Evolutionary conservation across 768 basidiomycete species (phyloP).

Genomic region (Trametes maxima): DNA sequence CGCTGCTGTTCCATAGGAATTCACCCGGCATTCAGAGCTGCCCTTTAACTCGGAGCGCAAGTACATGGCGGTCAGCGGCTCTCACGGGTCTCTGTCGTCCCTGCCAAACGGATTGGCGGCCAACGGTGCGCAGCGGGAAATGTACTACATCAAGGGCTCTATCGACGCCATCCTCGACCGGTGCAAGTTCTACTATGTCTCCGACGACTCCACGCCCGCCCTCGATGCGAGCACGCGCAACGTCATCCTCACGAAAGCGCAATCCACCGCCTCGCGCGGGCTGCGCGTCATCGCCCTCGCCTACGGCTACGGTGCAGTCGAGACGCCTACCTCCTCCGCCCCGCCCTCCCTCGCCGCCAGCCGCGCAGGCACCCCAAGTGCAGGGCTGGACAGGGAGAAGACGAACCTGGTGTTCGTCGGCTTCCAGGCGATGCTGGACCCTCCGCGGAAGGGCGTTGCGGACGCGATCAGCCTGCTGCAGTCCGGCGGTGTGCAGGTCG

Average conservation of each 20-base stretch:
- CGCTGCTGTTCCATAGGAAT: too few relatives aligned
- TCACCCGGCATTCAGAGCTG: slow-evolving; percentile 73
- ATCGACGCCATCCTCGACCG: slow-evolving; percentile 85
- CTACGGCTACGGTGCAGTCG: slow-evolving; percentile 71
- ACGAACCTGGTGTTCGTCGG: slow-evolving; percentile 83
- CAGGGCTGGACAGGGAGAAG: slow-evolving; percentile 39
- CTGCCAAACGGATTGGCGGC: slow-evolving; percentile 27
- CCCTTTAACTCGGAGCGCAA: slow-evolving; percentile 95
- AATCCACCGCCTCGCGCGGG: slow-evolving; percentile 70
- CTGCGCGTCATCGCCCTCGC: slow-evolving; percentile 92
- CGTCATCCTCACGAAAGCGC: slow-evolving; percentile 72
- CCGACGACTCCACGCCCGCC: slow-evolving; percentile 82
- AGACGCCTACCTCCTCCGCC: slow-evolving; percentile 30
- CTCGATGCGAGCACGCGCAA: slow-evolving; percentile 70
- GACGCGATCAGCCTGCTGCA: slow-evolving; percentile 84
- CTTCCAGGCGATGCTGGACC: slow-evolving; percentile 95
- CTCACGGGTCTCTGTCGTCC: slow-evolving; percentile 46
- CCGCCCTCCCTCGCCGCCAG: slow-evolving; percentile 28
- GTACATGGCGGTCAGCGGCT: slow-evolving; percentile 88
- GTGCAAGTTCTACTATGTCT: slow-evolving; percentile 89
- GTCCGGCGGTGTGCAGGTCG: slow-evolving; percentile 87
- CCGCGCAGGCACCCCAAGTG: slow-evolving; percentile 28
- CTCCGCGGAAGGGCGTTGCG: slow-evolving; percentile 91
- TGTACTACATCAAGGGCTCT: slow-evolving; percentile 91
- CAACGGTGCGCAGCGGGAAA: slow-evolving; percentile 54